Conservation (phyloP, 208 protist species). For the Spongospora subterranea region DNA sequence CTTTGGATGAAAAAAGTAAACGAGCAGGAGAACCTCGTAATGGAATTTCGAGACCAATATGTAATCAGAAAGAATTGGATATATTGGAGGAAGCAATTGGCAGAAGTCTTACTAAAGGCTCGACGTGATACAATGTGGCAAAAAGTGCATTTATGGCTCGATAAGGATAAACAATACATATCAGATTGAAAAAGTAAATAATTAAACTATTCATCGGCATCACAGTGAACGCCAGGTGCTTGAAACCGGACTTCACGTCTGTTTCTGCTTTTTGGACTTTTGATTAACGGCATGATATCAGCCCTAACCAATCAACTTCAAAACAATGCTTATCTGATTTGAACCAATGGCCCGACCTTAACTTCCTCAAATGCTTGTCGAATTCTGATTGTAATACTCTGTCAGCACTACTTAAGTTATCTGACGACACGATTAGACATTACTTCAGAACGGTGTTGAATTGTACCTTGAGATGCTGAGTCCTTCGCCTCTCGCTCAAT, state of each 20-base stretch:
- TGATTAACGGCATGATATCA: background rate
- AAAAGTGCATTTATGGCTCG: background rate
- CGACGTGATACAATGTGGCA: background rate
- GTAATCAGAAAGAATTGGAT: background rate
- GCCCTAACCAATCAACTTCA: background rate
- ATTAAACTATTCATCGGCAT: background rate
- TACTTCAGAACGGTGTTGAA: background rate
- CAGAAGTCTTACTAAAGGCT: background rate
- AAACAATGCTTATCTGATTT: background rate
- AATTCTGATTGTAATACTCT: conserved; percentile 2
- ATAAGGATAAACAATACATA: background rate
- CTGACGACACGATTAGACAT: background rate
- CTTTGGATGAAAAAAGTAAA: background rate
- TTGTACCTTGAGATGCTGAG: background rate
- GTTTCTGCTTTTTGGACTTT: background rate
- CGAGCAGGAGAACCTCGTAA: background rate
- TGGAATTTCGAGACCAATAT: background rate
- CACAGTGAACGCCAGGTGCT: background rate
- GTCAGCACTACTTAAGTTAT: background rate
- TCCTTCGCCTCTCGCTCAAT: background rate
- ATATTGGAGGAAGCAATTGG: background rate
- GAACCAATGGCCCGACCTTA: background rate
- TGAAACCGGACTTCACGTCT: background rate
- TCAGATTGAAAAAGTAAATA: background rate
- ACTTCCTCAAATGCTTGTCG: conserved; percentile 49